Percentiles rank a stretch among this genome's conserved stretches.
These are phyloP conservation scores for Ophiostoma piceae DNA, from an alignment of 2,329 filamentous ascomycete species.

Conservation along the genomic window DNA sequence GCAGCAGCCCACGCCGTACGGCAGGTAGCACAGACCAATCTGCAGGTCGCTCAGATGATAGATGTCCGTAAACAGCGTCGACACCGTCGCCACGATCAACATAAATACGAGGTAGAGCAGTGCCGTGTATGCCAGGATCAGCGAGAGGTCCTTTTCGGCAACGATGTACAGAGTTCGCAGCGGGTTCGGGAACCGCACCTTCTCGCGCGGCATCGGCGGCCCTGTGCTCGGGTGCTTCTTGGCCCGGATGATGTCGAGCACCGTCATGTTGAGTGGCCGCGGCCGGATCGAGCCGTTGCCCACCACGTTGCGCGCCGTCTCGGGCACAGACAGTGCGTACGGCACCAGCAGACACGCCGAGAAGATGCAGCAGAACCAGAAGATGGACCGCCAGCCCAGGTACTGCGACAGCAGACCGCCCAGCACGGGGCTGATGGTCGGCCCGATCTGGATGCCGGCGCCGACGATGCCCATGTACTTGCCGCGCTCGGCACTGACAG, in stretches of 20 bases:
- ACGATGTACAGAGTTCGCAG: conserved; percentile 50
- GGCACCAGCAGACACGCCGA: conserved; percentile 48
- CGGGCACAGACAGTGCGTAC: conserved; percentile 52
- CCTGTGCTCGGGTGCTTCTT: conserved; percentile 26
- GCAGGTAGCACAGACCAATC: conserved; percentile 51
- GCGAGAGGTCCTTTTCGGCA: conserved; percentile 53
- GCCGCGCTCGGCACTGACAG: conserved; percentile 63
- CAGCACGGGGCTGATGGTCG: conserved; percentile 54
- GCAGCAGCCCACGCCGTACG: conserved; percentile 49
- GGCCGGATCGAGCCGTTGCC: conserved; percentile 58
- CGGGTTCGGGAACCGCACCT: conserved; percentile 52
- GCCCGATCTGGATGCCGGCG: conserved; percentile 52
- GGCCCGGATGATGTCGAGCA: conserved; percentile 46
- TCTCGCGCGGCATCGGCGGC: conserved; percentile 29
- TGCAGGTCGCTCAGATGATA: conserved; percentile 49
- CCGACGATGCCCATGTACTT: conserved; percentile 66
- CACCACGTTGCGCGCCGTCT: conserved; percentile 55
- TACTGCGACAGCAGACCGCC: conserved; percentile 60
- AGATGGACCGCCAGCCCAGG: conserved; percentile 62
- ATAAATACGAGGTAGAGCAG: conserved; percentile 54
- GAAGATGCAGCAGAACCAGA: conserved; percentile 62
- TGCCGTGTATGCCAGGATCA: conserved; percentile 49
- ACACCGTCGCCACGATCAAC: conserved; percentile 48
- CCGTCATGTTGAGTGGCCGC: conserved; percentile 52
- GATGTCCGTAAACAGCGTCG: conserved; percentile 47